A percentile compares a stretch with the other conserved stretches of the same genome.
phyloP scores from a whole-genome alignment of 108 stramenopile species.

The Skeletonema costatum region DNA sequence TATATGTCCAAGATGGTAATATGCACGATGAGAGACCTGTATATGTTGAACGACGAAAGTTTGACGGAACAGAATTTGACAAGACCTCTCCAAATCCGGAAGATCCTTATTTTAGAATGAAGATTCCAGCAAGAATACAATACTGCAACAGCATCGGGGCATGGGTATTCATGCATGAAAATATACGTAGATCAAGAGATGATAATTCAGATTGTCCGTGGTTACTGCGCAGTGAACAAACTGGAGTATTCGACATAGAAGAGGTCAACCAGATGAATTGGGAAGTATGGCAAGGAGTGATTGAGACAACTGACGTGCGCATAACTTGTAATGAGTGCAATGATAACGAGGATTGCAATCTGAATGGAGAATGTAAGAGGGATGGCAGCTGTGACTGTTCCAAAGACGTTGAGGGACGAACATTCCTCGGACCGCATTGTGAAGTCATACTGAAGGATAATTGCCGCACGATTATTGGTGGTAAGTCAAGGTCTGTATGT shows the following conservation, averaged over 20 bases:
- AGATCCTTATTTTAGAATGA: not conserved
- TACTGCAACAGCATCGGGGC: not conserved
- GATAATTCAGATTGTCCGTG: not conserved
- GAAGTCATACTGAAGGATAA: not conserved
- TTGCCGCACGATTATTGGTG: not conserved
- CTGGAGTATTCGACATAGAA: not conserved
- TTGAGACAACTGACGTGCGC: not conserved
- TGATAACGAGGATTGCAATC: not conserved
- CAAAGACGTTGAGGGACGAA: not conserved
- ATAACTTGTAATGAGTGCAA: not conserved
- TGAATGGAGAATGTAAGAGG: not conserved
- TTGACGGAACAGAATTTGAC: not conserved
- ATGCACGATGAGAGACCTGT: not conserved
- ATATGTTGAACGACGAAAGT: not conserved
- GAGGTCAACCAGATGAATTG: not conserved
- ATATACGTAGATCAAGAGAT: not conserved
- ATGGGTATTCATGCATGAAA: conserved; percentile 2
- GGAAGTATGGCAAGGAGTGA: not conserved
- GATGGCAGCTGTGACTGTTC: not conserved
- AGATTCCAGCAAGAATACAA: not conserved
- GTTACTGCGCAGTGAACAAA: not conserved
- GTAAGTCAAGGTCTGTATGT: not conserved
- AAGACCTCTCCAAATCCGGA: not conserved
- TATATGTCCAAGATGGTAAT: not conserved
- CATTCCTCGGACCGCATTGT: not conserved